Evolutionary conservation across 176 grass and related monocot species (phyloP), one percentile per base, ranked within the genome.

Genomic region (Raddia distichophylla): DNA sequence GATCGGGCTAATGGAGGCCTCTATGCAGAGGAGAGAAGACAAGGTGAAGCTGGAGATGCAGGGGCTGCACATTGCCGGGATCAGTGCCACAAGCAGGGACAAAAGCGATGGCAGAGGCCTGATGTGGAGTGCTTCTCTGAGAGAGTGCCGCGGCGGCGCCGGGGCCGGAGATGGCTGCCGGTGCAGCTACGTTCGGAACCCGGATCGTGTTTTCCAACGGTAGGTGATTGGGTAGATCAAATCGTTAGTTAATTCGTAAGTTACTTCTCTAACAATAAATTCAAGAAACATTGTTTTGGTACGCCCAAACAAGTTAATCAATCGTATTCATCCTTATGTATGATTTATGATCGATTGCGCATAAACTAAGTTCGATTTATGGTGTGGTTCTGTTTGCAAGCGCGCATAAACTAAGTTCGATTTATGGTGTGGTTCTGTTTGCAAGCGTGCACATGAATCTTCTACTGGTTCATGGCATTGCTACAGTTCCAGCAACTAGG

Each of bases 101-200:
- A 33, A 69, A 2, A 22, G 76, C 27, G 53, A 69, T 14, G 83
- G 68, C 43, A 83, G 63, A 0, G 75, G 71, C 76, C n/a, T 83
- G 40, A 53, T 97, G 61, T 97, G 94, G 94, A 93, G 86, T n/a
- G 73, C 86, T 53, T 93, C 81, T 32, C 49, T 78, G 22, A 27
- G 68, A 56, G 49, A 60, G 7, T 82, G 93, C 84, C 14, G 48
- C 10, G 42, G 4, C 4, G 67, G 44, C 37, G 49, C 6, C 37
- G 7, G 13, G 47, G 18, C 40, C 57, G 82, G 80, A 43, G 18
- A 73, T 45, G 34, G 14, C 50, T 73, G 76, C 76, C 40, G 50
- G 11, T 86, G 68, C 84, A 49, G 12, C 1, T 80, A 33, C 64
- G 59, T 66, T 73, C 49, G 90, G 19, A 95, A 88, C 47, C 82